Evolutionary conservation across 495 filamentous ascomycete species (phyloP).

Genomic region (Chaetomium cochliodes): DNA sequence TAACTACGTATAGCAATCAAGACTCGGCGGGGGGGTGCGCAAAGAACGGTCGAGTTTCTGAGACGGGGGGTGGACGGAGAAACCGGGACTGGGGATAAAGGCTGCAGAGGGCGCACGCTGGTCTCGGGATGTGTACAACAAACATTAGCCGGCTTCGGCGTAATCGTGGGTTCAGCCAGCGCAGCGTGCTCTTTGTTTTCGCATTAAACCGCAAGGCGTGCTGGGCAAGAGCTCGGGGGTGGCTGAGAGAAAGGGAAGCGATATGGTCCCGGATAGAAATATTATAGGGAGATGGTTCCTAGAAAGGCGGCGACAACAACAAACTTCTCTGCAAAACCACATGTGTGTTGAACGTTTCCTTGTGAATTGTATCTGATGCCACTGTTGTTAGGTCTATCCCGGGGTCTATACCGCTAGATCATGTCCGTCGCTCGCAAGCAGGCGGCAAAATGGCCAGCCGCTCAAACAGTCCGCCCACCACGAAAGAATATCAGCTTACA

Average conservation of each 20-base stretch:
- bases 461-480: neutral
- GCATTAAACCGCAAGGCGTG: neutral
- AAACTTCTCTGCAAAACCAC: neutral
- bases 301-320: neutral
- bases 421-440: neutral
- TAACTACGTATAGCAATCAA: too few species aligned
- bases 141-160: slow-evolving; percentile 4
- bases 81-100: neutral
- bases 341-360: neutral
- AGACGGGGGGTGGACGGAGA: neutral
- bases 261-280: neutral
- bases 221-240: neutral
- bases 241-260: neutral
- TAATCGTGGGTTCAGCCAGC: neutral
- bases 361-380: neutral
- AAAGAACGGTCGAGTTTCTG: neutral
- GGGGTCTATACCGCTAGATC: neutral
- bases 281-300: neutral
- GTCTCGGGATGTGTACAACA: slow-evolving; percentile 7
- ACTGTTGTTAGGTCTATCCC: slow-evolving; percentile 1
- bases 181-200: neutral
- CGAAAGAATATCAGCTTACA: slow-evolving; percentile 11
- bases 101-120: neutral
- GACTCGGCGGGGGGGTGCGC: neutral
- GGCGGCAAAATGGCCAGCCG: neutral